Base-by-base conservation (phyloP, 805 yeast genomes). In the Candida fluviatilis region DNA sequence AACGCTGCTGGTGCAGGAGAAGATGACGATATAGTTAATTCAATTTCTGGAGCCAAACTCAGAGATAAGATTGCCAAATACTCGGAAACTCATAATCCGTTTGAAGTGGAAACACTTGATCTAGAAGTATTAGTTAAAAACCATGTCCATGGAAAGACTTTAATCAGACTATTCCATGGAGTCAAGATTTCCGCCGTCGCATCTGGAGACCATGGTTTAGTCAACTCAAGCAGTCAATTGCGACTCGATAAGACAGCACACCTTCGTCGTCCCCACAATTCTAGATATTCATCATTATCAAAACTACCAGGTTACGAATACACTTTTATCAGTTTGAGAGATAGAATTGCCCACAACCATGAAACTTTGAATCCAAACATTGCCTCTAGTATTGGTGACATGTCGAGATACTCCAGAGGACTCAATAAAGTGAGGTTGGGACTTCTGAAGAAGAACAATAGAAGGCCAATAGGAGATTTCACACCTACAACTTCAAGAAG, bases 21-120 rank as follows among this genome's bases (percentile, higher is more conserved):
- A 34, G 45, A 42, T 17, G 55, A 49, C 11, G 51, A 46, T 21
- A 38, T 39, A 13, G 41, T 37, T 27, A 49, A 38, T 39, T 41
- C 36, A 19, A 36, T 62, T 8, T 46, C 55, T 13, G 55, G 62
- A 5, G 54, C 48, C 5, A 55, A 65, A 46, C 48, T 64, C 21
- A 48, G 67, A 41, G 60, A 54, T 35, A 56, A 52, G 35, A 51
- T 65, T 21, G 64, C 64, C 3, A 66, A 66, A 38, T 45, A 66
- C 14, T 53, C 67, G 2, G 71, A 66, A 29, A 54, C 44, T 10
- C 36, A 52, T 4, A 58, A 56, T 31, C 71, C 72, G 0, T 37
- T 56, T 6, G 73, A 68, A 19, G 66, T 67, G 11, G 74, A 68
- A 41, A 66, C 72, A 1, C 42, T 61, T 16, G 71, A 68, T 39